Base-by-base conservation (phyloP, 2,329 filamentous ascomycete species). In the Dissoconium aciculare region DNA sequence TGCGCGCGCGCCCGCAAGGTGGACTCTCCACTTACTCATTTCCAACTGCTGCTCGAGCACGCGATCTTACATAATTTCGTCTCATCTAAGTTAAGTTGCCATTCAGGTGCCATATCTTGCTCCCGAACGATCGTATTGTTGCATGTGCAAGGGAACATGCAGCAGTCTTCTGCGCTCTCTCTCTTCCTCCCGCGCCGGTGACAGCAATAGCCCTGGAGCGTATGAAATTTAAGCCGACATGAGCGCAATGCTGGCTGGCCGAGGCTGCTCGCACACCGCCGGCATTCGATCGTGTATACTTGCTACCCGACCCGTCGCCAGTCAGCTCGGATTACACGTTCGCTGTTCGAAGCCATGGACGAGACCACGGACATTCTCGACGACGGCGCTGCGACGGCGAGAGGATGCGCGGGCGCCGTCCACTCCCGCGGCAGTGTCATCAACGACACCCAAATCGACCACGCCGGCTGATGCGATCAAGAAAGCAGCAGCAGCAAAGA, bases 361-460 rank as follows among this genome's bases (percentile, higher is more conserved):
- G 44, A 36, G 38, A 12, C 28, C 36, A n/a, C 41, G 33, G 26
- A 54, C 60, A 30, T 53, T 63, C 37, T 64, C 64, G 43, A 54
- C 58, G 12, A 56, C 55, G 5, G 56, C 52, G 29, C 56, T 56
- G 13, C 53, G 52, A 4, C 45, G 54, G 50, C 51, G 64, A 55
- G 52, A 56, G 55, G 54, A 57, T 37, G 37, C 46, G 5, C 33
- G 44, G 27, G 40, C 46, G 37, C 41, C 38, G 26, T 42, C 41
- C 15, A 34, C 44, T 10, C 42, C 46, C 19, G 38, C 44, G 32
- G 39, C 28, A 44, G 43, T 26, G 38, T 51, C 11, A n/a, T n/a
- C n/a, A n/a, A n/a, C n/a, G n/a, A 52, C 55, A 31, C 47, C 54
- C 27, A 56, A 49, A 41, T 54, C 41, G 38, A 48, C 42, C 40